These are phyloP conservation scores for Cynara cardunculus DNA, from an alignment of 129 eudicot genomes.

Conservation along the genomic window DNA sequence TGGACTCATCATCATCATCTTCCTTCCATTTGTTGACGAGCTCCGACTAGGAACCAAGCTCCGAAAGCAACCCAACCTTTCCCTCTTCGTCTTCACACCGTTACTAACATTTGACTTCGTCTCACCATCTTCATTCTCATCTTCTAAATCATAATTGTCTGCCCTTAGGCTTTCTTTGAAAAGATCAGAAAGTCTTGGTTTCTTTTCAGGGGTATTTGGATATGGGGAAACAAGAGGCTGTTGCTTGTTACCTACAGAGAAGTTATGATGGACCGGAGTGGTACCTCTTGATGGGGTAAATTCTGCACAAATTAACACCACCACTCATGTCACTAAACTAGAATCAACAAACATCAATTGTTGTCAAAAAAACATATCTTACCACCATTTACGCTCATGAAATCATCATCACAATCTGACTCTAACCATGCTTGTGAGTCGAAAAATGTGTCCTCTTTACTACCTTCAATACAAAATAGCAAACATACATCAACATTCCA, in stretches of 20 bases:
- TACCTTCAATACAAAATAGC: constrained; percentile 35
- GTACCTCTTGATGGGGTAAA: constrained; percentile 68
- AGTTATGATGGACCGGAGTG: constrained; percentile 63
- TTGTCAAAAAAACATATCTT: constrained; percentile 6
- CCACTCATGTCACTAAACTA: constrained; percentile 9
- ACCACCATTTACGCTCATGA: constrained; percentile 71
- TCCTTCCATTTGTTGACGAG: constrained; percentile 31
- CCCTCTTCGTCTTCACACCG: constrained; percentile 25
- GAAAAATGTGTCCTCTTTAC: constrained; percentile 67
- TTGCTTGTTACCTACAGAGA: constrained; percentile 34
- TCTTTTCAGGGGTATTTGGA: constrained; percentile 41
- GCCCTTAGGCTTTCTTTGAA: constrained; percentile 45
- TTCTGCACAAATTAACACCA: constrained; percentile 28
- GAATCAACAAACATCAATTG: not conserved
- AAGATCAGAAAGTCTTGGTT: constrained; percentile 53
- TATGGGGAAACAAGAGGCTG: constrained; percentile 14
- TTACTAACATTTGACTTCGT: not conserved
- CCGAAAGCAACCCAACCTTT: constrained; percentile 28
- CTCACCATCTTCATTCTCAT: constrained; percentile 4
- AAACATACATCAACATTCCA: constrained; percentile 9
- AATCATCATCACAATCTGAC: constrained; percentile 73
- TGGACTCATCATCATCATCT: constrained; percentile 33
- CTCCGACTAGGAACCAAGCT: constrained; percentile 31
- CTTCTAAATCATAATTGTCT: constrained; percentile 17
- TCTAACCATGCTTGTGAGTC: constrained; percentile 81